Base-by-base conservation (phyloP, 2,329 filamentous ascomycete species). In the Diplodia corticola region DNA sequence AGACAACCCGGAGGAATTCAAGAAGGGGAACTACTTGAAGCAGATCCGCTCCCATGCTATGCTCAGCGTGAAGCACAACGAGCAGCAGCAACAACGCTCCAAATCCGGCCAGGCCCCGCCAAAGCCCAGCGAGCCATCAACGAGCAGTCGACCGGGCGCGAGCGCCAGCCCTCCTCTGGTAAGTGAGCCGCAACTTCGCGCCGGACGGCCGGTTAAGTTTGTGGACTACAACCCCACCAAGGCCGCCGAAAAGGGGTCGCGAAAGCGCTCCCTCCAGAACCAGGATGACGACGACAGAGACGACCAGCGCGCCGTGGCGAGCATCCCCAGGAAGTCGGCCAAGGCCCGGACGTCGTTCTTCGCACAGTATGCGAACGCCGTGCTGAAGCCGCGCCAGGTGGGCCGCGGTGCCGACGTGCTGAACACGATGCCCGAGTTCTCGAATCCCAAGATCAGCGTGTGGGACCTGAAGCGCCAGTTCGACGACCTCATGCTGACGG, bases 41-140 rank as follows among this genome's bases (percentile, higher is more conserved):
- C 57, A 63, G 37, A 66, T 66, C 55, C 55, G 64, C 37, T 63
- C 55, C 20, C 64, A 66, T 63, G 64, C 64, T n/a, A 66, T 66
- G 64, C 64, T 66, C 28, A 61, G 51, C 64, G 54, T 61, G 33
- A 66, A 57, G 37, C 46, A 66, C 33, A 46, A 33, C 20, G 64
- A 66, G 55, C 64, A 66, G 37, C 53, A 65, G 50, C 50, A 55
- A 22, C 51, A 55, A 7, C 51, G 63, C 40, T 35, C 51, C 22
- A 55, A 65, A 22, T 46, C 63, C 53, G 57, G 57, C 3, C 44
- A 49, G 20, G 44, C 57, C 12, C 33, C 44, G 15, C 4, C 40
- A 4, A 49, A 61, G 5, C n/a, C 57, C 4, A 15, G n/a, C 4
- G 9, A 17, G 40, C n/a, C 57, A 4, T 30, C 57, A 12, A 35